Conservation (phyloP, 163 green algal genomes). For the Chloroidium sp. region DNA sequence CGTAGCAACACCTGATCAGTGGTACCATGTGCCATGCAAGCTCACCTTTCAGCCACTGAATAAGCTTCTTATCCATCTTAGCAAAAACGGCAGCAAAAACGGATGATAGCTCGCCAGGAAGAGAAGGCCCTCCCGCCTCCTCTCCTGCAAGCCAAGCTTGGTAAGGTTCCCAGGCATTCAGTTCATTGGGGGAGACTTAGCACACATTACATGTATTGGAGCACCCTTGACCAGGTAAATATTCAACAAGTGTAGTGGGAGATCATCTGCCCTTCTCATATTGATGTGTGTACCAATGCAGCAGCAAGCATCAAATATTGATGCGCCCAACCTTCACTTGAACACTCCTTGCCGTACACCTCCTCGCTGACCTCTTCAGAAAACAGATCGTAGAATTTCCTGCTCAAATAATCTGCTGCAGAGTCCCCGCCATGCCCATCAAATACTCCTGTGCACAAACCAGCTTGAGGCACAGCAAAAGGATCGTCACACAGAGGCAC, state of each 20-base stretch:
- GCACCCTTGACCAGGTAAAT: no score
- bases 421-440: constrained; percentile 43
- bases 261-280: no score
- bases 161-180: no score
- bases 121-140: no score
- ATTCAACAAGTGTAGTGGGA: no score
- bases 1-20: no score
- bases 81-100: background rate
- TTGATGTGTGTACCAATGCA: no score
- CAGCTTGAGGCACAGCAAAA: background rate
- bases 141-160: no score
- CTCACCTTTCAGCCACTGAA: constrained; percentile 15
- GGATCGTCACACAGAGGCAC: background rate
- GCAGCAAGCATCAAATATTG: background rate
- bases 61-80: background rate
- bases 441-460: constrained; percentile 36
- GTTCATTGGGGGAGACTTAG: no score
- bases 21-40: background rate
- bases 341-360: constrained; percentile 4
- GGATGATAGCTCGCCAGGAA: no score
- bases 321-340: constrained; percentile 4
- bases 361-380: constrained; percentile 24
- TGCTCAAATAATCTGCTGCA: constrained; percentile 38
- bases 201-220: no score
- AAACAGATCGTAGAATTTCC: constrained; percentile 34